Evolutionary conservation across 2,329 filamentous ascomycete genomes (phyloP).

Genomic region (Byssochlamys sp.): DNA sequence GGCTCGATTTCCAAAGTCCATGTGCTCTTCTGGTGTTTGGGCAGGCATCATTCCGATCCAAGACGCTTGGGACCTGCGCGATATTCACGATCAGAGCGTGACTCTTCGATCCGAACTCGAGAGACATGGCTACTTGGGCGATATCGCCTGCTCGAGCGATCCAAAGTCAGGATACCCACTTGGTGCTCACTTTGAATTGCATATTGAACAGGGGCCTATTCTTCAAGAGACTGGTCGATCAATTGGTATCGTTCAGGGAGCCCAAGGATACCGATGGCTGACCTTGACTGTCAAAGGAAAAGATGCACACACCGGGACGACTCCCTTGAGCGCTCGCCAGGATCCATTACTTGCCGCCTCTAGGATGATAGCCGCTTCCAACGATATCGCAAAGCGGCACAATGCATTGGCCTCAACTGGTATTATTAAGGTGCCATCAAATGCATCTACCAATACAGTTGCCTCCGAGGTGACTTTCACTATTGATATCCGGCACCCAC

Average conservation of each 20-base stretch:
- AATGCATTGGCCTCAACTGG: conserved; percentile 55
- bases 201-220: conserved; percentile 70
- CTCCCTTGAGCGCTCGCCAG: conserved; percentile 50
- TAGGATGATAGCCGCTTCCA: conserved; percentile 54
- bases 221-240: conserved; percentile 52
- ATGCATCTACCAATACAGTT: conserved; percentile 58
- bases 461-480: conserved; percentile 55
- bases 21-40: conserved; percentile 67
- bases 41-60: conserved; percentile 52
- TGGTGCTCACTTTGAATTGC: conserved; percentile 67
- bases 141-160: conserved; percentile 42
- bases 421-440: conserved; percentile 50
- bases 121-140: conserved; percentile 58
- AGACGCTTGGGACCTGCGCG: conserved; percentile 48
- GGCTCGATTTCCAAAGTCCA: conserved; percentile 63
- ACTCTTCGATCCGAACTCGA: conserved; percentile 56
- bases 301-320: conserved; percentile 63
- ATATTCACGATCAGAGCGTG: conserved; percentile 47
- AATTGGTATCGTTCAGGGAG: conserved; percentile 57
- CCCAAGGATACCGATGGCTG: conserved; percentile 62
- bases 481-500: conserved; percentile 54
- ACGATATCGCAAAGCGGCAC: conserved; percentile 49
- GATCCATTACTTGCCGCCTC: conserved; percentile 57
- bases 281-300: conserved; percentile 54
- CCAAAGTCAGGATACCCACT: conserved; percentile 44